A percentile compares a stretch with the other conserved stretches of the same genome.
These are phyloP conservation scores for Huntiella savannae DNA, from an alignment of 2,329 filamentous ascomycete genomes.

Conservation along the genomic window DNA sequence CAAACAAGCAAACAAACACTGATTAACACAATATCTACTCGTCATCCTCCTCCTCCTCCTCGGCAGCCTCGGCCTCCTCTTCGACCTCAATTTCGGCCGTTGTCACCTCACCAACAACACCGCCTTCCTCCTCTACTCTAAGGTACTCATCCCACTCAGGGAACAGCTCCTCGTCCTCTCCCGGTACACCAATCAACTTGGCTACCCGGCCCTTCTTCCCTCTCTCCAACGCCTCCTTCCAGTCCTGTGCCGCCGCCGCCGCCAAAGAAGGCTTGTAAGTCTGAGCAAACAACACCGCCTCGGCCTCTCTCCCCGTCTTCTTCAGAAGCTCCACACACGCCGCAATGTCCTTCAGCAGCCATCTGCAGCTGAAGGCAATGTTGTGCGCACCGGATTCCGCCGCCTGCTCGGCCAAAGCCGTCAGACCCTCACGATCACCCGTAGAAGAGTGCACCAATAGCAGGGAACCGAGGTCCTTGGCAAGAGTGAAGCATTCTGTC, in stretches of 20 bases:
- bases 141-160: slow-evolving; percentile 92
- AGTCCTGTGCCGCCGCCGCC: slow-evolving; percentile 46
- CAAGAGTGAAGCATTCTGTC: slow-evolving; percentile 79
- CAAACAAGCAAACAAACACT: slow-evolving; percentile 1
- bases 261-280: slow-evolving; percentile 81
- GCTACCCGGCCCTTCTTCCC: slow-evolving; percentile 69
- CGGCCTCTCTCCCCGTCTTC: slow-evolving; percentile 60
- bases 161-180: slow-evolving; percentile 72
- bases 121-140: slow-evolving; percentile 55
- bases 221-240: slow-evolving; percentile 74
- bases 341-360: slow-evolving; percentile 68
- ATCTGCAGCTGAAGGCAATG: slow-evolving; percentile 76
- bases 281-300: slow-evolving; percentile 81
- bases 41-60: slow-evolving; percentile 4
- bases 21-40: not conserved
- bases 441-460: slow-evolving; percentile 79
- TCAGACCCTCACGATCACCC: slow-evolving; percentile 55
- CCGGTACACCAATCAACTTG: slow-evolving; percentile 65
- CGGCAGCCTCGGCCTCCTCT: slow-evolving; percentile 12
- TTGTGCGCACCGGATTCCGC: slow-evolving; percentile 67
- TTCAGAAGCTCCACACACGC: slow-evolving; percentile 63
- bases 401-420: slow-evolving; percentile 54
- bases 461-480: slow-evolving; percentile 76
- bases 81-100: slow-evolving; percentile 15
- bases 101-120: slow-evolving; percentile 31